phyloP scores from a whole-genome alignment of 495 filamentous ascomycete genomes.

The Podospora fimiseda region DNA sequence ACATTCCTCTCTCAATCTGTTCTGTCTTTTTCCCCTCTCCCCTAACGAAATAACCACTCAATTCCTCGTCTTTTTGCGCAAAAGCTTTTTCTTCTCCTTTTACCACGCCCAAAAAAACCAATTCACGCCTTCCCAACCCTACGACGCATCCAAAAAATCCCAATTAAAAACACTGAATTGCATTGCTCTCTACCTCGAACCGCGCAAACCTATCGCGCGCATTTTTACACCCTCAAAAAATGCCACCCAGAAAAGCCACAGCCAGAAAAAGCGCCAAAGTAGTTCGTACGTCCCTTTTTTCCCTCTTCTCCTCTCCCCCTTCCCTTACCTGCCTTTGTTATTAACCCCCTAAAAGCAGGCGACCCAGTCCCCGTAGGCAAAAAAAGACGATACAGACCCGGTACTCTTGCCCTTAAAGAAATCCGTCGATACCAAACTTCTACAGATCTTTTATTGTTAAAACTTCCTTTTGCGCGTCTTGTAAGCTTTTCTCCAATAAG shows the following conservation, averaged over 20 bases:
- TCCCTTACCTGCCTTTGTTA: background rate
- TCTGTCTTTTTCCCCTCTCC: background rate
- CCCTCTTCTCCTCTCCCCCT: background rate
- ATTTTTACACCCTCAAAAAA: background rate
- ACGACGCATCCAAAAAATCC: constrained; percentile 4
- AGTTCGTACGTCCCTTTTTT: background rate
- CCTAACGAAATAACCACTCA: too few relatives aligned
- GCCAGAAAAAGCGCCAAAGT: too few relatives aligned
- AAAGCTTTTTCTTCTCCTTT: too few relatives aligned
- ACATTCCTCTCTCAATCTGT: background rate
- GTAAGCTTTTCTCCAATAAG: constrained; percentile 40
- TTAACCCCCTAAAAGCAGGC: constrained; percentile 48
- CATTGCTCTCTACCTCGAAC: too few relatives aligned
- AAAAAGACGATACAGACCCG: constrained; percentile 71
- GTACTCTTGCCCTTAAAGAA: constrained; percentile 77
- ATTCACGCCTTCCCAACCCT: constrained; percentile 7
- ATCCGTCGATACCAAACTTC: constrained; percentile 78
- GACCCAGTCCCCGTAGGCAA: constrained; percentile 60
- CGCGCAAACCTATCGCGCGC: too few relatives aligned
- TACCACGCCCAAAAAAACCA: background rate
- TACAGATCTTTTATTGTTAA: constrained; percentile 73
- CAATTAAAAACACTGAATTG: background rate
- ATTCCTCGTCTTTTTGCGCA: too few relatives aligned
- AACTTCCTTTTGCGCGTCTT: constrained; percentile 80
- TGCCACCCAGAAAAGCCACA: constrained; percentile 10